A percentile compares a stretch with the other conserved stretches of the same genome.
These are phyloP conservation scores for Trypanosoma avium DNA, from an alignment of 208 protist genomes.

Conservation along the genomic window DNA sequence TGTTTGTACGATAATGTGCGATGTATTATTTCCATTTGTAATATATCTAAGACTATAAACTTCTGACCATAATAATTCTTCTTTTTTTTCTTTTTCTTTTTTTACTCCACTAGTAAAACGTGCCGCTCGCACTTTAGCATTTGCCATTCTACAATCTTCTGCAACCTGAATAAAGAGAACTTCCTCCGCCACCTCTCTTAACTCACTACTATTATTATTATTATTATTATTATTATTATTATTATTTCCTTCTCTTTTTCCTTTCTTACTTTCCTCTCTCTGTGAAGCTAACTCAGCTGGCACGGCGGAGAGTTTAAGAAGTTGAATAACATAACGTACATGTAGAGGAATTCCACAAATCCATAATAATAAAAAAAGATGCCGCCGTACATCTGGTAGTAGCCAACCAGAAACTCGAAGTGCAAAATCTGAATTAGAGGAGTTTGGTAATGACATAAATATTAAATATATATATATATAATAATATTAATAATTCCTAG, in stretches of 20 bases:
- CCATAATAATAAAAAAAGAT: constrained; percentile 70
- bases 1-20: constrained; percentile 2
- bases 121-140: constrained; percentile 5
- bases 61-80: constrained; percentile 15
- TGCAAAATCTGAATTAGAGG: constrained; percentile 14
- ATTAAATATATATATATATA: no score
- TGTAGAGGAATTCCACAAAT: constrained; percentile 68
- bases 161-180: constrained; percentile 34
- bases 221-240: neutral
- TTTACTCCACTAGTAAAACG: no score
- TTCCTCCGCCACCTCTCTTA: constrained; percentile 13
- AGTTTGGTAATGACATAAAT: no score
- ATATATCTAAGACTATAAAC: neutral
- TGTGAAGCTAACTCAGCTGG: neutral
- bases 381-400: constrained; percentile 37
- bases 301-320: constrained; percentile 33
- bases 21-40: neutral
- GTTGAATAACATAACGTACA: constrained; percentile 41
- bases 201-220: neutral
- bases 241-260: neutral
- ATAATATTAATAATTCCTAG: no score
- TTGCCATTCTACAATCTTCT: constrained; percentile 23
- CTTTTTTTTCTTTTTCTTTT: no score
- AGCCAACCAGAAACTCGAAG: constrained; percentile 27
- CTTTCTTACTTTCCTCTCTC: neutral